These are phyloP conservation scores for Penicillium sp. DNA, from an alignment of 2,329 filamentous ascomycete species.

Conservation along the genomic window DNA sequence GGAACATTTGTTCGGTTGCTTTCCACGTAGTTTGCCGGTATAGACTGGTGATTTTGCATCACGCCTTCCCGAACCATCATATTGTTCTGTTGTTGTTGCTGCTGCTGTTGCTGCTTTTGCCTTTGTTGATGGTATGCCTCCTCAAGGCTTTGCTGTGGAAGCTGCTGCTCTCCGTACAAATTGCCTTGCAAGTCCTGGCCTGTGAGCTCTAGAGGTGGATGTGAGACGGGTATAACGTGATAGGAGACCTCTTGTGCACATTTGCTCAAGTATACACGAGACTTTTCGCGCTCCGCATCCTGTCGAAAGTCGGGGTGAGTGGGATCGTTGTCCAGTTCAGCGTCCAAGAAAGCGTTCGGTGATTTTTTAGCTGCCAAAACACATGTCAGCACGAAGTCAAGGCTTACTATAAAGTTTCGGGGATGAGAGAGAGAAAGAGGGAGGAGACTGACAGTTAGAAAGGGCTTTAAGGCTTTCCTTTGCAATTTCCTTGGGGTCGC, in stretches of 20 bases:
- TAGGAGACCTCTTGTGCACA: conserved; percentile 67
- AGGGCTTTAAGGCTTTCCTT: conserved; percentile 42
- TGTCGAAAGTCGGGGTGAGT: conserved; percentile 50
- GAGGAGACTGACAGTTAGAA: conserved; percentile 30
- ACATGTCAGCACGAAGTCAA: conserved; percentile 9
- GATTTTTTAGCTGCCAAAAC: conserved; percentile 42
- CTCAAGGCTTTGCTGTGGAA: conserved; percentile 55
- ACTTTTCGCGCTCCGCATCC: conserved; percentile 60
- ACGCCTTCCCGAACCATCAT: conserved; percentile 51
- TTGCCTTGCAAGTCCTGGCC: conserved; percentile 42
- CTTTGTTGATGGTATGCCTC: conserved; percentile 58
- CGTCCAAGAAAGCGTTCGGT: conserved; percentile 50
- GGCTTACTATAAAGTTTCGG: background rate
- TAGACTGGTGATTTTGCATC: conserved; percentile 58
- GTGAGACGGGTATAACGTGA: conserved; percentile 61
- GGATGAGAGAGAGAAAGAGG: background rate
- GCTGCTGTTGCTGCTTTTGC: conserved; percentile 47
- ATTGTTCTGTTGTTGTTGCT: conserved; percentile 29
- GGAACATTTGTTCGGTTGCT: conserved; percentile 39
- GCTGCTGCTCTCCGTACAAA: conserved; percentile 46
- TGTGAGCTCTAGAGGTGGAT: conserved; percentile 53
- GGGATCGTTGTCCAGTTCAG: conserved; percentile 38
- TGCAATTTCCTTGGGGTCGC: conserved; percentile 43
- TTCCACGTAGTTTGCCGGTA: conserved; percentile 46
- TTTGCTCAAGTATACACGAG: conserved; percentile 59